Conservation (phyloP, 257 asterid species). For the Anisodus acutangulus region DNA sequence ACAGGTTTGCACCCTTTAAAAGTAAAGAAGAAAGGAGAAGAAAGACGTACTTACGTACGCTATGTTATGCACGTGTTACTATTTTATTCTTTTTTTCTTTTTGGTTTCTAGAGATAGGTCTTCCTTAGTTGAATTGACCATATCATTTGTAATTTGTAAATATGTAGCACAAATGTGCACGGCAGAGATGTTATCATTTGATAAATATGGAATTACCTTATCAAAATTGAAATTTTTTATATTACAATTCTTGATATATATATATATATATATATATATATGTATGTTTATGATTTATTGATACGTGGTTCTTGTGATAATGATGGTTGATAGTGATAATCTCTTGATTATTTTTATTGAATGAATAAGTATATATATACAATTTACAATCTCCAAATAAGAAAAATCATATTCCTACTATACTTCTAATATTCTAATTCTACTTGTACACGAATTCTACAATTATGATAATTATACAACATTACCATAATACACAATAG, state of each 20-base stretch:
- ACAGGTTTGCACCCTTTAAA: no score
- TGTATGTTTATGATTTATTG: not conserved
- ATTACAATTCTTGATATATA: not conserved
- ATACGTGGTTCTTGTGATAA: not conserved
- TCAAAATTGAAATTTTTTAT: not conserved
- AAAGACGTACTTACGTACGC: not conserved
- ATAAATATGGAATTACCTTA: not conserved
- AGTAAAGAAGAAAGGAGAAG: no score
- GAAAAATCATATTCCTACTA: no score
- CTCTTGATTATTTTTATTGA: no score
- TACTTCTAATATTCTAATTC: no score
- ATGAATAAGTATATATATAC: no score
- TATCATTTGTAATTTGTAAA: not conserved
- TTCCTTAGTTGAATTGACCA: not conserved
- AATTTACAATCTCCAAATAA: no score
- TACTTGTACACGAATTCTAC: no score
- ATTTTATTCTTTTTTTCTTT: not conserved
- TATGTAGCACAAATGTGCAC: constrained; percentile 9
- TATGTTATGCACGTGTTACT: not conserved
- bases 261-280: not conserved
- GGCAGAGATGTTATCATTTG: not conserved
- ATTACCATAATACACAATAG: no score
- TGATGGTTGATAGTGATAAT: not conserved
- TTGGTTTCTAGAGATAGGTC: not conserved
- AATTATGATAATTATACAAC: no score